A percentile compares a stretch with the other conserved stretches of the same genome.
Conservation (phyloP, 768 basidiomycete genomes). For the Xanthoconium purpureum region DNA sequence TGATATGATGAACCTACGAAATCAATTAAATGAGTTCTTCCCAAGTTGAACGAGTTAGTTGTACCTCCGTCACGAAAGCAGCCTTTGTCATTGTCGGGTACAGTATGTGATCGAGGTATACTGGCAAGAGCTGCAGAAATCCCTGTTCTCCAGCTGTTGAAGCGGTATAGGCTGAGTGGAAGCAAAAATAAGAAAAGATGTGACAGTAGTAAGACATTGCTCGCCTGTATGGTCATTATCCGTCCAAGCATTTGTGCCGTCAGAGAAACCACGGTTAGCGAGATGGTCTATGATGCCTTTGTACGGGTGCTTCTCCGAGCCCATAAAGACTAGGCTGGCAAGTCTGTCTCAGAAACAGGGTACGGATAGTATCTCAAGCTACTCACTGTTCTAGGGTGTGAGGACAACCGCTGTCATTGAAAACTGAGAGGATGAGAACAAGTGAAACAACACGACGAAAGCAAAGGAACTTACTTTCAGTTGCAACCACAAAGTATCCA, state of each 20-base stretch:
- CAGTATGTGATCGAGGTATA: conserved; percentile 94
- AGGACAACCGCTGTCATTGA: conserved; percentile 91
- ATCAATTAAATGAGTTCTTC: conserved; percentile 2
- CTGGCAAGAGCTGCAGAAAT: conserved; percentile 77
- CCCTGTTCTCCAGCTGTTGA: conserved; percentile 95
- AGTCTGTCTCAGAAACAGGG: conserved; percentile 1
- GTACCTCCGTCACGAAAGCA: conserved; percentile 68
- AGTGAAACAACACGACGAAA: background rate
- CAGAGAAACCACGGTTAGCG: conserved; percentile 90
- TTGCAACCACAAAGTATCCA: conserved; percentile 86
- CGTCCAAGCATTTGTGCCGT: conserved; percentile 96
- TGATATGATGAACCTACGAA: conserved; percentile 86
- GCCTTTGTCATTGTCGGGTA: conserved; percentile 92
- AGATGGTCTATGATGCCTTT: conserved; percentile 94
- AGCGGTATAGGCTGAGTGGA: conserved; percentile 73
- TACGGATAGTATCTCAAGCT: background rate
- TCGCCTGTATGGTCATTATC: conserved; percentile 80
- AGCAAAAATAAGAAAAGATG: background rate
- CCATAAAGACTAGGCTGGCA: conserved; percentile 84
- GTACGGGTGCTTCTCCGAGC: conserved; percentile 92
- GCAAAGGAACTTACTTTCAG: conserved; percentile 64
- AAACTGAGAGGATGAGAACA: conserved; percentile 51
- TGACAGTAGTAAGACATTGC: background rate
- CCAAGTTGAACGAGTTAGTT: background rate
- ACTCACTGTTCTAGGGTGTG: conserved; percentile 94